Evolutionary conservation across 129 eudicot species (phyloP).

Genomic region (Kitagawia praeruptora): DNA sequence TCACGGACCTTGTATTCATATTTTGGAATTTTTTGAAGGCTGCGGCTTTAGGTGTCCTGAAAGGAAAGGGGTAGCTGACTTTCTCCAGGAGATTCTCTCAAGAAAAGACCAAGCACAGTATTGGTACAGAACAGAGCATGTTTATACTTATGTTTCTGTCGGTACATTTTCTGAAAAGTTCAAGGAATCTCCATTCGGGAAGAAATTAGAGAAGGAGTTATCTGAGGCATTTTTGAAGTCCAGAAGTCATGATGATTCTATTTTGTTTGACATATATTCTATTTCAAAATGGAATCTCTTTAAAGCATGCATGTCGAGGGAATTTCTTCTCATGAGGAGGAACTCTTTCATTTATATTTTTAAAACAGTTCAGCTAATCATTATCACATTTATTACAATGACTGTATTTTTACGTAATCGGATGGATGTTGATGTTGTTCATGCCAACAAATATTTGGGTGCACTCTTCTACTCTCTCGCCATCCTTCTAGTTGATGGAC

Average conservation of each 20-base stretch:
- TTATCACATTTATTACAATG: slow-evolving; percentile 52
- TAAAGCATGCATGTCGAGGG: slow-evolving; percentile 48
- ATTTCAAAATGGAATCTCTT: slow-evolving; percentile 44
- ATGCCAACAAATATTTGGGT: slow-evolving; percentile 67
- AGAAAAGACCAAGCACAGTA: slow-evolving; percentile 46
- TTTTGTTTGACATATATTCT: slow-evolving; percentile 31
- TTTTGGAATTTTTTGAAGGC: slow-evolving; percentile 51
- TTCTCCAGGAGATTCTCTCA: slow-evolving; percentile 74
- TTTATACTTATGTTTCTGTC: slow-evolving; percentile 25
- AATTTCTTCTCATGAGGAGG: slow-evolving; percentile 35
- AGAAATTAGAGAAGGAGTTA: slow-evolving; percentile 19
- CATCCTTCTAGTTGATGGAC: slow-evolving; percentile 57
- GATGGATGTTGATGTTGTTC: slow-evolving; percentile 40
- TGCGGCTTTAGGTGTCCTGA: slow-evolving; percentile 76
- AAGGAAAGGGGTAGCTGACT: slow-evolving; percentile 88
- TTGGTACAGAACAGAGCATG: slow-evolving; percentile 31
- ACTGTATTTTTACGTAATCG: slow-evolving; percentile 62
- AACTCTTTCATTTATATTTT: slow-evolving; percentile 37
- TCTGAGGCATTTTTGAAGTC: slow-evolving; percentile 28
- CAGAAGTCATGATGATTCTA: slow-evolving; percentile 23
- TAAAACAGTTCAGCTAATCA: slow-evolving; percentile 42
- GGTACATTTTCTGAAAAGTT: slow-evolving; percentile 34
- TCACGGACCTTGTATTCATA: slow-evolving; percentile 54
- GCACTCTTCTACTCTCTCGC: slow-evolving; percentile 51
- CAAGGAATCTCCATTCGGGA: slow-evolving; percentile 36